A percentile compares a stretch with the other conserved stretches of the same genome.
Conservation (phyloP, 1,284 basidiomycete species). For the Laetiporus sulphureus region DNA sequence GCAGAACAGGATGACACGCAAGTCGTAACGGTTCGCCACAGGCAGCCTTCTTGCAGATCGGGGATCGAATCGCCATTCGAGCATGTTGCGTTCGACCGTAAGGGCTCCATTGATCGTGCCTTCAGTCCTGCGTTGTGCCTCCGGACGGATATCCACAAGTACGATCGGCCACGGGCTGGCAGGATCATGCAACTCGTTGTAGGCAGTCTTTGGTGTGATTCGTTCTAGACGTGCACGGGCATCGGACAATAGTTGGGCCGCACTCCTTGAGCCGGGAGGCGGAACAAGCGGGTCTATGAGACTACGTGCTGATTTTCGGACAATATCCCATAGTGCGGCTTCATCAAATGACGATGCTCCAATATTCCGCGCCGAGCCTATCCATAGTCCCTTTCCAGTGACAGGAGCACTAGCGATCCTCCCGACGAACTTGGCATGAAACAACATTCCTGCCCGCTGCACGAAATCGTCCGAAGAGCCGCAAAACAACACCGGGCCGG, state of each 20-base stretch:
- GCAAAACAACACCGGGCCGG: slow-evolving; percentile 44
- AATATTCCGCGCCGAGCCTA: slow-evolving; percentile 44
- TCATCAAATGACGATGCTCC: slow-evolving; percentile 50
- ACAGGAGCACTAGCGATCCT: slow-evolving; percentile 31
- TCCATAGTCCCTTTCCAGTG: slow-evolving; percentile 31
- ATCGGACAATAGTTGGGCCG: slow-evolving; percentile 45
- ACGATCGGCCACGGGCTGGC: slow-evolving; percentile 51
- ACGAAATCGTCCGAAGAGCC: slow-evolving; percentile 48
- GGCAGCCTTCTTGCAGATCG: slow-evolving; percentile 42
- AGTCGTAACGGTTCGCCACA: slow-evolving; percentile 65
- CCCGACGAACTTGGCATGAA: slow-evolving; percentile 56
- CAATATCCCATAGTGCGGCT: slow-evolving; percentile 56
- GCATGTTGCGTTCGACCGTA: slow-evolving; percentile 62
- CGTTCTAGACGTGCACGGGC: slow-evolving; percentile 59
- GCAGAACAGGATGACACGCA: slow-evolving; percentile 64
- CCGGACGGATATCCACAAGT: slow-evolving; percentile 69
- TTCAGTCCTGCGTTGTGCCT: slow-evolving; percentile 43
- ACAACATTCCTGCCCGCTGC: slow-evolving; percentile 56
- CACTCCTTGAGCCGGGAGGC: slow-evolving; percentile 54
- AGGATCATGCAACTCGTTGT: slow-evolving; percentile 47
- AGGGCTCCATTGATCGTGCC: slow-evolving; percentile 59
- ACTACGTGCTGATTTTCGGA: slow-evolving; percentile 48
- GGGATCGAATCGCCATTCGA: slow-evolving; percentile 73
- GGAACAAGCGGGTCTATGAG: slow-evolving; percentile 55
- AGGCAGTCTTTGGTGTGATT: slow-evolving; percentile 52